phyloP scores from a whole-genome alignment of 129 eudicot genomes.

The Rutidosis leptorrhynchoides region DNA sequence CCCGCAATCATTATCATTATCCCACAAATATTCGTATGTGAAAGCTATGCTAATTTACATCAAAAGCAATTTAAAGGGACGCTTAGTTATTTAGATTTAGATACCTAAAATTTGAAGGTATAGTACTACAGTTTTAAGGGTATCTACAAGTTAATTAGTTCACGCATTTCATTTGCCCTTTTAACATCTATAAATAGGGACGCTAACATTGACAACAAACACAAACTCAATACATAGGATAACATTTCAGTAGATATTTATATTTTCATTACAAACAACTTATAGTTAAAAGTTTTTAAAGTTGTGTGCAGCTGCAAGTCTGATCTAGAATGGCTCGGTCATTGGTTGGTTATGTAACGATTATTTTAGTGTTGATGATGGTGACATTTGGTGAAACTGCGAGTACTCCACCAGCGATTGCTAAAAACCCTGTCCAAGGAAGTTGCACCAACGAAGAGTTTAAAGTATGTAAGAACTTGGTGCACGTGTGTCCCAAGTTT shows the following conservation, averaged over 20 bases:
- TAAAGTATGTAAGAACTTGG: slow-evolving; percentile 57
- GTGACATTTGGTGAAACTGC: slow-evolving; percentile 29
- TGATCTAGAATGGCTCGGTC: slow-evolving; percentile 37
- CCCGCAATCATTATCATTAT: not conserved
- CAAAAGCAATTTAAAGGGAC: not conserved
- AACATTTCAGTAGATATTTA: not conserved
- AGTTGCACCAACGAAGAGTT: slow-evolving; percentile 31
- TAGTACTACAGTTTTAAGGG: not conserved
- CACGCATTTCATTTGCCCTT: not conserved
- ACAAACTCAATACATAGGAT: not conserved
- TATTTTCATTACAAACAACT: not conserved
- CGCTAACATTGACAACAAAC: not conserved
- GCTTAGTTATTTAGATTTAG: no score
- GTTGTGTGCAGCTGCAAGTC: not conserved
- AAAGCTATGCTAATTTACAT: not conserved
- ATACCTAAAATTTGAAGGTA: slow-evolving; percentile 19
- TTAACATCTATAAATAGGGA: slow-evolving; percentile 10
- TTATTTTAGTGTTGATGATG: slow-evolving; percentile 31
- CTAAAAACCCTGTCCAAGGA: slow-evolving; percentile 51
- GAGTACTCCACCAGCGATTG: slow-evolving; percentile 64
- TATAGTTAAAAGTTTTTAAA: not conserved
- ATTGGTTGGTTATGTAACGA: slow-evolving; percentile 21
- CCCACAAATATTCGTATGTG: not conserved
- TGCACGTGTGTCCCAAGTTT: slow-evolving; percentile 67
- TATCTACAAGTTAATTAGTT: not conserved